Conservation (phyloP, 2,329 filamentous ascomycete species). For the Acrocalymma vagum region DNA sequence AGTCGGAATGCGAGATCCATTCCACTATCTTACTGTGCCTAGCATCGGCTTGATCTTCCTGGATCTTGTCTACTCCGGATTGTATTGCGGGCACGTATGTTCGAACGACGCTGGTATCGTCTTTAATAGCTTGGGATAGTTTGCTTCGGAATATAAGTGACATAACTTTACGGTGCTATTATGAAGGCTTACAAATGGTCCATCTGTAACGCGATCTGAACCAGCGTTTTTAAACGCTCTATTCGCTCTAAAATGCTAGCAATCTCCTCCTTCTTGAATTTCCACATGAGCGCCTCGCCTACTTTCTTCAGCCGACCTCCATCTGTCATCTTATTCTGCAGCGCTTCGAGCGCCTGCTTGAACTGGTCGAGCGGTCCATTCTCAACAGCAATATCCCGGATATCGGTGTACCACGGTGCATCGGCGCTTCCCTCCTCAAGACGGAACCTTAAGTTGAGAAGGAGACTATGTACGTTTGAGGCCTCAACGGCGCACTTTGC, state of each 20-base stretch:
- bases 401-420: slow-evolving; percentile 28
- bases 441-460: slow-evolving; percentile 4
- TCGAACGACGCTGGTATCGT: slow-evolving; percentile 9
- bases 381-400: slow-evolving; percentile 20
- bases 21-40: slow-evolving; percentile 20
- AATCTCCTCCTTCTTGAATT: slow-evolving; percentile 24
- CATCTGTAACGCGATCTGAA: slow-evolving; percentile 27
- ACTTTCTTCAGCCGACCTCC: slow-evolving; percentile 14
- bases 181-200: slow-evolving; percentile 28
- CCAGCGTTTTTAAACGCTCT: slow-evolving; percentile 26
- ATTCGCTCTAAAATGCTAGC: slow-evolving; percentile 22
- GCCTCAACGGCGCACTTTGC: slow-evolving; percentile 4
- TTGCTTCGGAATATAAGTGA: slow-evolving; percentile 17
- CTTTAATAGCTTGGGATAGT: slow-evolving; percentile 19
- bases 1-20: slow-evolving; percentile 53
- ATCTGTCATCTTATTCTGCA: slow-evolving; percentile 21
- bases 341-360: slow-evolving; percentile 25
- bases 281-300: slow-evolving; percentile 16
- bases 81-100: slow-evolving; percentile 5
- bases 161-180: background rate
- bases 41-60: slow-evolving; percentile 3
- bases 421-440: slow-evolving; percentile 2
- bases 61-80: slow-evolving; percentile 11
- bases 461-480: slow-evolving; percentile 7
- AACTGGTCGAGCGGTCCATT: slow-evolving; percentile 37